Evolutionary conservation across 83 land plant genomes (phyloP).

Genomic region (Picea abies): DNA sequence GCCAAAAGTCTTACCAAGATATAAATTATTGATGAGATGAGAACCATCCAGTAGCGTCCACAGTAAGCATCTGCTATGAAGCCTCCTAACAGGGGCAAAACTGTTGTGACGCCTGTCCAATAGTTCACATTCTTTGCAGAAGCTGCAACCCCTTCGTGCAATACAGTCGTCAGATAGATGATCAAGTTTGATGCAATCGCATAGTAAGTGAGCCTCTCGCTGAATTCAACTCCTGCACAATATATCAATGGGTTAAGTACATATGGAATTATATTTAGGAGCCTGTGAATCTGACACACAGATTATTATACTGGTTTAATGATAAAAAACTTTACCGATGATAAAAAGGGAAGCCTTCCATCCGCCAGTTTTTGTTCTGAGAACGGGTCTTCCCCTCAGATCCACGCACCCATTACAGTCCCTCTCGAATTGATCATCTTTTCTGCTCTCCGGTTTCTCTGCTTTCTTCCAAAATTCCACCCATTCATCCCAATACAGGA

Average conservation of each 20-base stretch:
- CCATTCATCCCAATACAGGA: neutral
- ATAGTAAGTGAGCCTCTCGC: slow-evolving; percentile 75
- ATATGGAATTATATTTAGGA: neutral
- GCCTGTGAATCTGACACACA: neutral
- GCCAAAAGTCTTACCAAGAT: slow-evolving; percentile 42
- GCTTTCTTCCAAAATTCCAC: neutral
- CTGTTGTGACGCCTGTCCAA: slow-evolving; percentile 70
- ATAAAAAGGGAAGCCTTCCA: slow-evolving; percentile 9
- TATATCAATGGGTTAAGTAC: neutral
- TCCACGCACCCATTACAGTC: neutral
- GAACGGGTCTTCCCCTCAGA: neutral
- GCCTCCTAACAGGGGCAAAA: slow-evolving; percentile 77
- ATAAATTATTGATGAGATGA: slow-evolving; percentile 53
- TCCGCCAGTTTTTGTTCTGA: neutral
- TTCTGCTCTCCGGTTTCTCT: neutral
- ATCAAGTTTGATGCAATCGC: slow-evolving; percentile 72
- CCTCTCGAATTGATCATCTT: neutral
- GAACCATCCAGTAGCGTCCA: slow-evolving; percentile 69
- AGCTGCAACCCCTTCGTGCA: slow-evolving; percentile 59
- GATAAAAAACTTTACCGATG: neutral
- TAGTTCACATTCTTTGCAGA: slow-evolving; percentile 72
- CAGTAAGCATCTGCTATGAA: slow-evolving; percentile 81
- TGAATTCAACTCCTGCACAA: slow-evolving; percentile 63
- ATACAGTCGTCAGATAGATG: slow-evolving; percentile 58
- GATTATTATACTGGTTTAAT: neutral